Conservation (phyloP, 495 filamentous ascomycete genomes). For the Annulohypoxylon stygium region DNA sequence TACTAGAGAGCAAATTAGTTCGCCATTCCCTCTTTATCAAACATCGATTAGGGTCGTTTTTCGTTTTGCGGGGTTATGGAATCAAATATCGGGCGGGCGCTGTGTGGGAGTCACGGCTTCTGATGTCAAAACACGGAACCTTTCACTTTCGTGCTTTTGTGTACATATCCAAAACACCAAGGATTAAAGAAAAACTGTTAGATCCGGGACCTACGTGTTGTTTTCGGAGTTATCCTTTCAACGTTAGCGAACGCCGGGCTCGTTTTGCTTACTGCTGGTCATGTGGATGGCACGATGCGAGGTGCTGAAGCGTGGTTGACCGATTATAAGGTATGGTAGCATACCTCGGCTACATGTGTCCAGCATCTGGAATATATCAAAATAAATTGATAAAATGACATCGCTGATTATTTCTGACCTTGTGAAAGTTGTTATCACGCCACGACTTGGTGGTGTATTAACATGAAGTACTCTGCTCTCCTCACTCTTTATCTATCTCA, state of each 20-base stretch:
- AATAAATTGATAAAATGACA: neutral
- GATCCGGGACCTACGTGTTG: neutral
- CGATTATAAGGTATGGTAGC: neutral
- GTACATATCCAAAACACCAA: constrained; percentile 29
- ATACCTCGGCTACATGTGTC: neutral
- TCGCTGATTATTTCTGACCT: neutral
- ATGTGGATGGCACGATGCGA: neutral
- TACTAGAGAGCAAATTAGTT: constrained; percentile 15
- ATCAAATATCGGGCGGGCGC: constrained; percentile 20
- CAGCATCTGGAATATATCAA: neutral
- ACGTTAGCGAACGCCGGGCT: constrained; percentile 5
- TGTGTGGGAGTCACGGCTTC: constrained; percentile 16
- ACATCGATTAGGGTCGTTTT: constrained; percentile 15
- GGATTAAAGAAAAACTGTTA: constrained; percentile 20
- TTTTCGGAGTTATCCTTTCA: neutral
- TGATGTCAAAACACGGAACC: constrained; percentile 4
- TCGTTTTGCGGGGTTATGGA: neutral
- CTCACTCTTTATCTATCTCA: neutral
- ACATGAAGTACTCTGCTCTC: neutral
- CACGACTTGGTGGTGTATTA: neutral
- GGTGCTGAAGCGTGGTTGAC: neutral
- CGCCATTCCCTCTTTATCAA: constrained; percentile 21
- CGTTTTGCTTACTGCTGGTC: neutral
- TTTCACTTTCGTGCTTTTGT: constrained; percentile 18
- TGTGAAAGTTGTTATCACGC: neutral